phyloP scores from a whole-genome alignment of 208 protist species.

The Acanthamoeba sp. region DNA sequence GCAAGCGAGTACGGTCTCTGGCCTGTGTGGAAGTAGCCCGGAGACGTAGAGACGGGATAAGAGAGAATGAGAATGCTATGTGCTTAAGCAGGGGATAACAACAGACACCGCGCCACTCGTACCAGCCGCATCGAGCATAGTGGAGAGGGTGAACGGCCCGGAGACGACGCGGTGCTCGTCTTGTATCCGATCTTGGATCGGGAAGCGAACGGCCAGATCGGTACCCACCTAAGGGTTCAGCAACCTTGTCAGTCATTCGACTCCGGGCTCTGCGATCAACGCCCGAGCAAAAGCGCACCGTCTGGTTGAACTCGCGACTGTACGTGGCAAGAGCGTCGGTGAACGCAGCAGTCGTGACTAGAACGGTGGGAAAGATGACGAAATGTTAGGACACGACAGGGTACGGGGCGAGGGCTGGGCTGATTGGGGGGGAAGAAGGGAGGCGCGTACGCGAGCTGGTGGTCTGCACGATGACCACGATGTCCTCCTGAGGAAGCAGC shows the following conservation, averaged over 20 bases:
- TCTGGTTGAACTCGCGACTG: conserved; percentile 44
- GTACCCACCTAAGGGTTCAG: neutral
- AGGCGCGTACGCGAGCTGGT: neutral
- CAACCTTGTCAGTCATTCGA: too few relatives aligned
- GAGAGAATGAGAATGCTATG: too few relatives aligned
- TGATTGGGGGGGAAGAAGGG: neutral
- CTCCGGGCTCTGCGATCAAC: too few relatives aligned
- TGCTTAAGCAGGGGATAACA: neutral
- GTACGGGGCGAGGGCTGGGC: neutral
- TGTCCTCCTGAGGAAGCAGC: neutral
- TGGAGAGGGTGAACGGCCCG: neutral
- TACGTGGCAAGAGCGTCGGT: neutral
- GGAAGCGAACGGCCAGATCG: neutral
- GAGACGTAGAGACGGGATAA: neutral
- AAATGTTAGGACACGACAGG: neutral
- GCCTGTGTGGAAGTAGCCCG: neutral
- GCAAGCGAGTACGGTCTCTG: conserved; percentile 16
- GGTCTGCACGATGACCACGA: neutral
- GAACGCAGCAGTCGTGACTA: neutral
- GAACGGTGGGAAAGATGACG: neutral
- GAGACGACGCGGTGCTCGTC: neutral
- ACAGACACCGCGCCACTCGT: neutral
- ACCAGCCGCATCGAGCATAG: neutral
- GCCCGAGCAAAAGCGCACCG: neutral
- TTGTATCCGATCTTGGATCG: neutral